phyloP scores from a whole-genome alignment of 129 eudicot species.

The Escallonia herrerae region DNA sequence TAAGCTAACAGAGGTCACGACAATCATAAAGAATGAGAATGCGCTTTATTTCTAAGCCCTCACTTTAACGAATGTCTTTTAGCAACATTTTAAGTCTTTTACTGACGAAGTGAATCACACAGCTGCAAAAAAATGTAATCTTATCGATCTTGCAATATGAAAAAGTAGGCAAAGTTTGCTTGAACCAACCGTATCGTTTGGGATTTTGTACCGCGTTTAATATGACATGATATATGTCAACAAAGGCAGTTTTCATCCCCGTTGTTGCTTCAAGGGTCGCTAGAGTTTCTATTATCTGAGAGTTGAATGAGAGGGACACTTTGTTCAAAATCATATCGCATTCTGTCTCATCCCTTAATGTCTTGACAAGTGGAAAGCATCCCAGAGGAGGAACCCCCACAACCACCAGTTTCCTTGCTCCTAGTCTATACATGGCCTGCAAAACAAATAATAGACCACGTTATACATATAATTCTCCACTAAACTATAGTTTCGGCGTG shows the following conservation, averaged over 20 bases:
- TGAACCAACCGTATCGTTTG: conserved; percentile 36
- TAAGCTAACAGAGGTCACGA: neutral
- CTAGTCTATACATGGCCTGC: conserved; percentile 42
- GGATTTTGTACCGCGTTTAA: conserved; percentile 40
- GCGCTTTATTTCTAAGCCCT: too few species aligned
- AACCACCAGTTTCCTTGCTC: conserved; percentile 53
- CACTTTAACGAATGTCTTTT: too few species aligned
- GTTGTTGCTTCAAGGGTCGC: conserved; percentile 11
- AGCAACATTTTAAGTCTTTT: too few species aligned
- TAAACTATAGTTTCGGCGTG: too few species aligned
- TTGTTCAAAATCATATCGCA: conserved; percentile 40
- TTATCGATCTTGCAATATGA: too few species aligned
- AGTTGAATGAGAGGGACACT: conserved; percentile 43
- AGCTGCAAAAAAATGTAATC: too few species aligned
- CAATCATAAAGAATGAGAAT: too few species aligned
- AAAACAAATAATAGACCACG: neutral
- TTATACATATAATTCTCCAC: too few species aligned
- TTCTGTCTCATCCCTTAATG: conserved; percentile 24
- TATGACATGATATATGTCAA: conserved; percentile 36
- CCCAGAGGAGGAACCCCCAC: conserved; percentile 66
- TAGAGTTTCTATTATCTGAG: conserved; percentile 22
- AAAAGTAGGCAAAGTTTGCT: too few species aligned
- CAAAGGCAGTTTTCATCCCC: conserved; percentile 22
- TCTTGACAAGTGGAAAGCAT: conserved; percentile 54
- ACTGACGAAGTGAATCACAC: too few species aligned